Evolutionary conservation across 2,329 filamentous ascomycete genomes (phyloP).

Genomic region (Aspergillus sp.): DNA sequence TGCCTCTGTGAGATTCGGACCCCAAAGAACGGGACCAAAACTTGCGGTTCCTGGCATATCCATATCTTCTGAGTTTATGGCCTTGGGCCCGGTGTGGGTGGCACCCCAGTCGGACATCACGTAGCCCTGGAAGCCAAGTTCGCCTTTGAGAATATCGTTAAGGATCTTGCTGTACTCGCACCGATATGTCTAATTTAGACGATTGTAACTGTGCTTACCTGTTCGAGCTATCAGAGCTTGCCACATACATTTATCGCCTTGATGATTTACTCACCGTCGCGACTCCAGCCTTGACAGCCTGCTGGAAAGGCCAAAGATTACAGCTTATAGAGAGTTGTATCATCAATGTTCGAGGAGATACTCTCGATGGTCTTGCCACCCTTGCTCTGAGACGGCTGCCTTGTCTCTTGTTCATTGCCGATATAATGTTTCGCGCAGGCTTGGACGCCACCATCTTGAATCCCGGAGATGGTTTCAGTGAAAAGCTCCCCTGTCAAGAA

Average conservation of each 20-base stretch:
- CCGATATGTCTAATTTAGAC: conserved; percentile 48
- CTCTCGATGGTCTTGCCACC: conserved; percentile 29
- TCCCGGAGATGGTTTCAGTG: conserved; percentile 51
- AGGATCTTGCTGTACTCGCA: conserved; percentile 49
- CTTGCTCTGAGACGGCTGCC: conserved; percentile 46
- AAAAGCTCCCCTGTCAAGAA: conserved; percentile 42
- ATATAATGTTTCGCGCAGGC: conserved; percentile 45
- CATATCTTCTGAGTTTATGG: conserved; percentile 49
- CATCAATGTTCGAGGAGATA: conserved; percentile 59
- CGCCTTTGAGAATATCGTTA: conserved; percentile 49
- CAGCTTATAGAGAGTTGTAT: conserved; percentile 71
- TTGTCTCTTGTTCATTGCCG: conserved; percentile 67
- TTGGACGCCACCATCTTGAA: conserved; percentile 51
- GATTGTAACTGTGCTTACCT: conserved; percentile 39
- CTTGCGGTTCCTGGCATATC: conserved; percentile 66
- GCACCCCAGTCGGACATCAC: conserved; percentile 48
- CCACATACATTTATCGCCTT: too few species aligned
- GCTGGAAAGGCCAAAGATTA: conserved; percentile 78
- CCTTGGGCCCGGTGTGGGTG: conserved; percentile 45
- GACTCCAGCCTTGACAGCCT: conserved; percentile 67
- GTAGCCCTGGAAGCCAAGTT: conserved; percentile 52
- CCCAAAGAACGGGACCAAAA: conserved; percentile 15
- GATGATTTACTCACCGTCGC: conserved; percentile 26
- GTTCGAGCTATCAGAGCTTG: conserved; percentile 14
- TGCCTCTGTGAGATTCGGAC: conserved; percentile 49